A percentile compares a stretch with the other conserved stretches of the same genome.
These are phyloP conservation scores for Geotrichum reessii DNA, from an alignment of 1,139 yeast genomes.

Conservation along the genomic window DNA sequence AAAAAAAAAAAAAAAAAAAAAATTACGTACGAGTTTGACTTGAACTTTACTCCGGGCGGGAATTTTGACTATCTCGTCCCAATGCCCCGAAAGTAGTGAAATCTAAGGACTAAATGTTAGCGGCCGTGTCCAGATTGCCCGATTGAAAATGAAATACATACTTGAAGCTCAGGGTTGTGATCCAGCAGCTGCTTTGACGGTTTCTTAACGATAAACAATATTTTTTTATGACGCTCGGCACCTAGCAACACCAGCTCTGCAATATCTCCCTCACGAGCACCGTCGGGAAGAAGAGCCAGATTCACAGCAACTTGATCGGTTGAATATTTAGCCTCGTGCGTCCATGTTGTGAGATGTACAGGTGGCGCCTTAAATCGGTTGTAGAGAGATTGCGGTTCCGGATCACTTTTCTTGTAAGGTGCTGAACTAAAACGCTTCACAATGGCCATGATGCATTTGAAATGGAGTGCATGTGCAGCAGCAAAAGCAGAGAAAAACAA, in stretches of 20 bases:
- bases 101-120: slow-evolving; percentile 33
- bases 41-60: slow-evolving; percentile 59
- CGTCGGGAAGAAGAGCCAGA: slow-evolving; percentile 47
- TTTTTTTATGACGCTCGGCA: slow-evolving; percentile 31
- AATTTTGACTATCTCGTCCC: slow-evolving; percentile 57
- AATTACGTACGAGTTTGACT: slow-evolving; percentile 47
- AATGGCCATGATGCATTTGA: background rate
- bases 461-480: background rate
- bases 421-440: background rate
- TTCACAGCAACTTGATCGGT: slow-evolving; percentile 59
- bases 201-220: slow-evolving; percentile 44
- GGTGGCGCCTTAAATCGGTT: background rate
- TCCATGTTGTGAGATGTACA: slow-evolving; percentile 51
- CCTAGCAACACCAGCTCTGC: slow-evolving; percentile 55
- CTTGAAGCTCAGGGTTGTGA: slow-evolving; percentile 31
- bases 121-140: background rate
- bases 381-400: background rate
- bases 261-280: slow-evolving; percentile 63
- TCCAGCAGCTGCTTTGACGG: slow-evolving; percentile 34
- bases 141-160: slow-evolving; percentile 16
- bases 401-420: background rate
- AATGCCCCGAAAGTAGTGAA: slow-evolving; percentile 57
- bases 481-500: background rate
- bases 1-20: background rate
- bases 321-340: slow-evolving; percentile 64